A percentile compares a stretch with the other conserved stretches of the same genome.
Conservation (phyloP, 2,329 filamentous ascomycete genomes). For the Blastomyces emzantsi region DNA sequence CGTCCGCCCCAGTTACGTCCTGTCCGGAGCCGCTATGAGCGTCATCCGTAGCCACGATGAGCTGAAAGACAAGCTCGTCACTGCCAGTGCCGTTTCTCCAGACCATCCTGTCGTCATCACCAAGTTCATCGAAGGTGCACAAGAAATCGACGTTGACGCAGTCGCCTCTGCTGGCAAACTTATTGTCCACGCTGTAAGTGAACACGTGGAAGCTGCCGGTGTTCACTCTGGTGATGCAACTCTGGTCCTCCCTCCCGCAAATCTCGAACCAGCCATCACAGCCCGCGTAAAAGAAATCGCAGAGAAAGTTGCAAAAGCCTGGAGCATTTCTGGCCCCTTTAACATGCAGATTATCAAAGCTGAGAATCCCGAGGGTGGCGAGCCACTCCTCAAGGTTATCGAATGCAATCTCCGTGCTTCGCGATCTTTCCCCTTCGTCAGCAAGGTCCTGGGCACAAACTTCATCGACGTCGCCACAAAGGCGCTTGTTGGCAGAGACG, state of each 20-base stretch:
- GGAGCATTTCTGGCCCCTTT: constrained; percentile 96
- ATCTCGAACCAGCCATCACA: constrained; percentile 68
- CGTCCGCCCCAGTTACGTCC: constrained; percentile 88
- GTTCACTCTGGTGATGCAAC: constrained; percentile 98
- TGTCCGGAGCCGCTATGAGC: constrained; percentile 97
- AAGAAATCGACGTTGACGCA: constrained; percentile 94
- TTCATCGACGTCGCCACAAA: constrained; percentile 95
- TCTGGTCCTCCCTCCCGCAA: constrained; percentile 77
- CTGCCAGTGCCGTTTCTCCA: constrained; percentile 80
- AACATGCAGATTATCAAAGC: constrained; percentile 99
- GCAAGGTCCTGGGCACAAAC: constrained; percentile 92
- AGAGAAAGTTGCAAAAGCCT: constrained; percentile 90
- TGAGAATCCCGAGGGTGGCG: constrained; percentile 62
- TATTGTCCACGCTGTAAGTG: constrained; percentile 82
- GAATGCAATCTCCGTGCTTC: constrained; percentile 97
- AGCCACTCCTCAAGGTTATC: constrained; percentile 82
- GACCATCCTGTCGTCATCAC: constrained; percentile 98
- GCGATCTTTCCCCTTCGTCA: constrained; percentile 95
- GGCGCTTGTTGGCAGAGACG: constrained; percentile 74
- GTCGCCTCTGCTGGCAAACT: constrained; percentile 81
- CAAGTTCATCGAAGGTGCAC: constrained; percentile 93
- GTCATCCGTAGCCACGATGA: constrained; percentile 84
- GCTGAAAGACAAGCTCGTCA: constrained; percentile 88
- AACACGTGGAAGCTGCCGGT: constrained; percentile 95
- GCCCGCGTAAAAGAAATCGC: constrained; percentile 90